These are phyloP conservation scores for Aspergillus avenaceus DNA, from an alignment of 495 filamentous ascomycete genomes.

Conservation along the genomic window DNA sequence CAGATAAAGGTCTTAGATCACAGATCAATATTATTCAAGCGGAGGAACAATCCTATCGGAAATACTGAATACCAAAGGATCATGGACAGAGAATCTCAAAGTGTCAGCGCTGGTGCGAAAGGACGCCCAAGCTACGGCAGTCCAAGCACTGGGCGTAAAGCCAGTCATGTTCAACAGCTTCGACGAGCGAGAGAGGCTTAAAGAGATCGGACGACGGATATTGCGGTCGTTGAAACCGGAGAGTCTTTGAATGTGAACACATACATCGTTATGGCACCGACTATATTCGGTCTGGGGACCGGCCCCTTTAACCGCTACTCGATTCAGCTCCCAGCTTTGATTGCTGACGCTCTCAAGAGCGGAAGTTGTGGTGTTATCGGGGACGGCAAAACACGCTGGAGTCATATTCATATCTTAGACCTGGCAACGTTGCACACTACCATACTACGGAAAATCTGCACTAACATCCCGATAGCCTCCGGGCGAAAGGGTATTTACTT, in stretches of 20 bases:
- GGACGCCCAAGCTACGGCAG: too few species aligned
- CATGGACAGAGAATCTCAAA: too few species aligned
- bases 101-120: too few species aligned
- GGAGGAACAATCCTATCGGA: too few species aligned
- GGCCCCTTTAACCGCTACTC: slow-evolving; percentile 38
- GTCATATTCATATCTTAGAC: slow-evolving; percentile 46
- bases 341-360: slow-evolving; percentile 20
- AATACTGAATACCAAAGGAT: too few species aligned
- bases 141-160: too few species aligned
- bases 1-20: too few species aligned
- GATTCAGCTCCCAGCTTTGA: slow-evolving; percentile 34
- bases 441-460: slow-evolving; percentile 12
- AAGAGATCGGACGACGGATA: slow-evolving; percentile 41
- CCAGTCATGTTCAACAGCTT: too few species aligned
- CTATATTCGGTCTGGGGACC: slow-evolving; percentile 44
- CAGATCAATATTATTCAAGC: too few species aligned
- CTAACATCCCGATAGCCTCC: slow-evolving; percentile 15
- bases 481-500: not conserved
- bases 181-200: too few species aligned
- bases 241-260: slow-evolving; percentile 36
- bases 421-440: slow-evolving; percentile 37
- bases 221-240: slow-evolving; percentile 39
- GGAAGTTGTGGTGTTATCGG: slow-evolving; percentile 29
- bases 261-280: slow-evolving; percentile 43
- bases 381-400: slow-evolving; percentile 40